These are phyloP conservation scores for Solanum neorickii DNA, from an alignment of 257 asterid species.

Conservation along the genomic window DNA sequence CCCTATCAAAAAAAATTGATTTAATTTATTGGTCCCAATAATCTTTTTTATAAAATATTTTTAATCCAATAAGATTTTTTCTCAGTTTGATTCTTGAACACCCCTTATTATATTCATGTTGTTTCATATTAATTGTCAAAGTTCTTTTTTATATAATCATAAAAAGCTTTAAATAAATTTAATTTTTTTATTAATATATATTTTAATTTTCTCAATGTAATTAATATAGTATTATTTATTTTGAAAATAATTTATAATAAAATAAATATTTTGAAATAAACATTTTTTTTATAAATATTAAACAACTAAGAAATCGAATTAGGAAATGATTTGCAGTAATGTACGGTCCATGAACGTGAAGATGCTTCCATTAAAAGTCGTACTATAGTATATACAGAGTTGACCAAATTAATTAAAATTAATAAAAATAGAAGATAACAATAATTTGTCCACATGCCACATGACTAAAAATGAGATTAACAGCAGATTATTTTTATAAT, in stretches of 20 bases:
- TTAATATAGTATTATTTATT: not conserved
- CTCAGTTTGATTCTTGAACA: too few relatives aligned
- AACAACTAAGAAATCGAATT: not conserved
- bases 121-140: not conserved
- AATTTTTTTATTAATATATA: too few relatives aligned
- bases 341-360: not conserved
- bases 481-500: not conserved
- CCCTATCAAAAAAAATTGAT: too few relatives aligned
- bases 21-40: too few relatives aligned
- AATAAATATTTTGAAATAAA: not conserved
- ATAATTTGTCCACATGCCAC: not conserved
- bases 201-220: not conserved
- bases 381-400: not conserved
- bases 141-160: not conserved
- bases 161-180: not conserved
- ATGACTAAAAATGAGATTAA: not conserved
- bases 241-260: not conserved
- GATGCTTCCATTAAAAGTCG: not conserved
- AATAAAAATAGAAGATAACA: not conserved
- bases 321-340: not conserved
- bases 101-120: too few relatives aligned
- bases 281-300: not conserved
- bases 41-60: too few relatives aligned
- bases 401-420: not conserved
- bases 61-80: too few relatives aligned